Conservation (phyloP, 129 eudicot species). For the Heracleum sosnowskyi region DNA sequence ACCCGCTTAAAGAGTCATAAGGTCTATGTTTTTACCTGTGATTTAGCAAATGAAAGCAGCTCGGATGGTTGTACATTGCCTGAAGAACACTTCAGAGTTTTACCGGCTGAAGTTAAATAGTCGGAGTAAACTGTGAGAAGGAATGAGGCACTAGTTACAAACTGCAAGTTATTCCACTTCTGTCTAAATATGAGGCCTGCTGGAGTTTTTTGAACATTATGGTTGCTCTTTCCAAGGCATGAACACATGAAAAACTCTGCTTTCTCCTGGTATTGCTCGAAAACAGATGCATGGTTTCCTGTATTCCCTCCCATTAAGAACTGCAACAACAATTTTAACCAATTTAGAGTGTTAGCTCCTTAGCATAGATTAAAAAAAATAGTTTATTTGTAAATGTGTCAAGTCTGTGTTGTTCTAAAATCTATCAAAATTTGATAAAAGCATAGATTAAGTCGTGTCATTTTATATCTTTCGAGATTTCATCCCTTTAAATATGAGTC, state of each 20-base stretch:
- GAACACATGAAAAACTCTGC: conserved; percentile 96
- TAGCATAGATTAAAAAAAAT: no score
- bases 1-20: no score
- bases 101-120: conserved; percentile 65
- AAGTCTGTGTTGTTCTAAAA: neutral
- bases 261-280: conserved; percentile 63
- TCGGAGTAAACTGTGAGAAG: conserved; percentile 82
- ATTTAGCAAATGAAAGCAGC: conserved; percentile 71
- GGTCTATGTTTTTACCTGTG: conserved; percentile 45
- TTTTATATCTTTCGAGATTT: no score
- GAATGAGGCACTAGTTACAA: conserved; percentile 92
- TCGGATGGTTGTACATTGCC: conserved; percentile 60
- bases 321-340: conserved; percentile 28
- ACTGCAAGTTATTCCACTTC: conserved; percentile 91
- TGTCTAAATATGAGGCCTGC: conserved; percentile 86
- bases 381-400: no score
- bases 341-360: no score
- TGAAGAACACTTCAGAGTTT: conserved; percentile 48
- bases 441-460: no score
- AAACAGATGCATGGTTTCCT: conserved; percentile 45
- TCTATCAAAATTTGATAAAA: no score
- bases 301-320: conserved; percentile 76
- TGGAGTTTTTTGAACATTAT: conserved; percentile 77
- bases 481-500: no score
- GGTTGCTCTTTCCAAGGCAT: conserved; percentile 63